These are phyloP conservation scores for Coleophoma cylindrospora DNA, from an alignment of 2,329 filamentous ascomycete species.

Conservation along the genomic window DNA sequence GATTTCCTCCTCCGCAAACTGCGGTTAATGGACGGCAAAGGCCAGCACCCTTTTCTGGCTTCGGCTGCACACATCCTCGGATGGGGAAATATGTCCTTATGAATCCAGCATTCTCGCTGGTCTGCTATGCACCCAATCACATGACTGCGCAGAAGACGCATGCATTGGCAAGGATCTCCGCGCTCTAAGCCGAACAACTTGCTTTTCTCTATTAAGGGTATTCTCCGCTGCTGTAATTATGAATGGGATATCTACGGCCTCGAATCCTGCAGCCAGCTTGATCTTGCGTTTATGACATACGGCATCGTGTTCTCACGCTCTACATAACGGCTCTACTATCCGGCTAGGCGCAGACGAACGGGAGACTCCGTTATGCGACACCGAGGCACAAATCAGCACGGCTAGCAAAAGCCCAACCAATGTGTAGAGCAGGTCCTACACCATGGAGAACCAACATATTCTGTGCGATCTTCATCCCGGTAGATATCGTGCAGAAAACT, in stretches of 20 bases:
- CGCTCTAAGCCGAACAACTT: not conserved
- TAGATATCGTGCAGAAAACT: not conserved
- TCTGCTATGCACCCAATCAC: not conserved
- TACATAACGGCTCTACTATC: too few species aligned
- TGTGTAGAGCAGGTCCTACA: not conserved
- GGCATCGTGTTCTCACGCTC: too few species aligned
- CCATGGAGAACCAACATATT: not conserved
- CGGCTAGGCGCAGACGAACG: too few species aligned
- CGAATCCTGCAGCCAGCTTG: slow-evolving; percentile 1
- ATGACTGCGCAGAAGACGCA: slow-evolving; percentile 1
- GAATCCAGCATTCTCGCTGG: not conserved
- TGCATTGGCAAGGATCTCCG: slow-evolving; percentile 1
- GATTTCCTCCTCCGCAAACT: not conserved
- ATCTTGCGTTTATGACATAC: not conserved
- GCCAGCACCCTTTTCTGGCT: not conserved
- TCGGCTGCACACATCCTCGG: not conserved
- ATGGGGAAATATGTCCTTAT: not conserved
- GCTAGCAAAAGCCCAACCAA: not conserved
- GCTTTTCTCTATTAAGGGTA: too few species aligned
- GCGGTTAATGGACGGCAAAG: not conserved
- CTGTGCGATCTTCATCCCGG: not conserved
- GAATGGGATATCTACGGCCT: too few species aligned
- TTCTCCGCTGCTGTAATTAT: too few species aligned
- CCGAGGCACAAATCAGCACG: not conserved
- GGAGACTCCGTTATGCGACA: not conserved